A percentile compares a stretch with the other conserved stretches of the same genome.
Evolutionary conservation across 176 grass and related monocot genomes (phyloP).

Genomic region (Aegilops sharonensis): DNA sequence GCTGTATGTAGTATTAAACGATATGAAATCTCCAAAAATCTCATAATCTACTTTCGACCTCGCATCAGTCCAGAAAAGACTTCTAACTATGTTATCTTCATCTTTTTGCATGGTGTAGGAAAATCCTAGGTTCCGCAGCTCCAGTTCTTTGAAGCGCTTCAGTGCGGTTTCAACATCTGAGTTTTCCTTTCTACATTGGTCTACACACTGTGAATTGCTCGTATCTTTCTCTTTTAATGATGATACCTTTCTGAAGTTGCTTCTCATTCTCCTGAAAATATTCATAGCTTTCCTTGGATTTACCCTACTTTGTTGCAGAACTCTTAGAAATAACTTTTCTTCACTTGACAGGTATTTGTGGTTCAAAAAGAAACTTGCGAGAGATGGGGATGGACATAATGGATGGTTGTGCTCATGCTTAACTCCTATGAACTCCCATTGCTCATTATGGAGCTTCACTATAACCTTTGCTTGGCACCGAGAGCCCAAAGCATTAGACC

Average conservation of each 20-base stretch:
- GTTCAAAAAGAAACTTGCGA: conserved; percentile 16
- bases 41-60: conserved; percentile 20
- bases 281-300: conserved; percentile 30
- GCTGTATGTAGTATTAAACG: conserved; percentile 25
- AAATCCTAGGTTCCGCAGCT: conserved; percentile 10
- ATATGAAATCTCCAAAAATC: conserved; percentile 27
- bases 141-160: conserved; percentile 12
- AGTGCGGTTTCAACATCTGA: conserved; percentile 29
- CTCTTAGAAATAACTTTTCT: conserved; percentile 30
- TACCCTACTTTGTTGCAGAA: conserved; percentile 27
- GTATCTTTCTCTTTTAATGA: not conserved
- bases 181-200: not conserved
- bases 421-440: conserved; percentile 23
- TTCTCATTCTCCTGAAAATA: conserved; percentile 20
- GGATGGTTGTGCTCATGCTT: conserved; percentile 26
- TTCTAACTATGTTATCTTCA: conserved; percentile 5
- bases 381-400: conserved; percentile 5
- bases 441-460: conserved; percentile 22
- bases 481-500: conserved; percentile 8
- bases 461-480: conserved; percentile 25
- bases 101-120: not conserved
- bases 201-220: not conserved
- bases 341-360: conserved; percentile 27
- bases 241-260: not conserved
- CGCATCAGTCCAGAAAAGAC: conserved; percentile 23